Percentiles rank a stretch among this genome's conserved stretches.
These are phyloP conservation scores for Ziziphus jujuba DNA, from an alignment of 306 rosid genomes.

Conservation along the genomic window DNA sequence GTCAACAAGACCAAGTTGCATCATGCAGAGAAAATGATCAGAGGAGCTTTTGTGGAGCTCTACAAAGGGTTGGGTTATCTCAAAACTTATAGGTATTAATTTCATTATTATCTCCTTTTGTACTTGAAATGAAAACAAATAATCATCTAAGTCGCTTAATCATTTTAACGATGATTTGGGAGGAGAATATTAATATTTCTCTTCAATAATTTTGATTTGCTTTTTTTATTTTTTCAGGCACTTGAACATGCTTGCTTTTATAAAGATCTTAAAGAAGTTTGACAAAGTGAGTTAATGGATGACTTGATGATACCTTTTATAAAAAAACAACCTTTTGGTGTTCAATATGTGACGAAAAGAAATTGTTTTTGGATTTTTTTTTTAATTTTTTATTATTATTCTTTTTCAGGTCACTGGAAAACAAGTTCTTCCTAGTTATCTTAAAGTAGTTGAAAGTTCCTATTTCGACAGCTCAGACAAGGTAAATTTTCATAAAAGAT, in stretches of 20 bases:
- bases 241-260: constrained; percentile 90
- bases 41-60: constrained; percentile 87
- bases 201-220: too few relatives aligned
- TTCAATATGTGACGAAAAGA: constrained; percentile 4
- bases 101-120: not conserved
- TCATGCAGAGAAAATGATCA: constrained; percentile 95
- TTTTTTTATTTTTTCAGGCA: constrained; percentile 49
- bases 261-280: constrained; percentile 92
- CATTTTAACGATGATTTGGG: constrained; percentile 4
- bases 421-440: constrained; percentile 83
- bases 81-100: constrained; percentile 79
- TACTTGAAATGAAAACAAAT: not conserved
- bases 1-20: constrained; percentile 70
- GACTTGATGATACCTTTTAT: constrained; percentile 19
- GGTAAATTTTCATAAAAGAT: constrained; percentile 44
- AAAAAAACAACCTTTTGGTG: constrained; percentile 7
- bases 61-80: constrained; percentile 89
- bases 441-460: constrained; percentile 90
- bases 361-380: not conserved
- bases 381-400: not conserved
- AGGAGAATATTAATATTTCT: not conserved
- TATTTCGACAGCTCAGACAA: constrained; percentile 94
- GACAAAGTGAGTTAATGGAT: constrained; percentile 71
- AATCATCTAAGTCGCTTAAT: not conserved
- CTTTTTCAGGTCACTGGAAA: constrained; percentile 79